phyloP scores from a whole-genome alignment of 257 asterid genomes.

The Gentiana macrophylla region DNA sequence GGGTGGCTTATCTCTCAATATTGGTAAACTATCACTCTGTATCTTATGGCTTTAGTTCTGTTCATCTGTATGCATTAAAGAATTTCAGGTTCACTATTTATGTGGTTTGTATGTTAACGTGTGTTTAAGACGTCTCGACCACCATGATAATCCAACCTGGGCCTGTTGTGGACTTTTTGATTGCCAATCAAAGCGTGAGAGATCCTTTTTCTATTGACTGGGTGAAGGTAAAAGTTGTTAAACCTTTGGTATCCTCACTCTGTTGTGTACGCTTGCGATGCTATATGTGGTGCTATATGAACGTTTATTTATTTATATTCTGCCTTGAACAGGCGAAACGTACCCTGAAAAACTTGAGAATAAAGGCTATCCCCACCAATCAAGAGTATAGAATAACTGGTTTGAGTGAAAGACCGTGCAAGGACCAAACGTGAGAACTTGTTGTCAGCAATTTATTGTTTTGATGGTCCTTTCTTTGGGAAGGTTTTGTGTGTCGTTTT shows the following conservation, averaged over 20 bases:
- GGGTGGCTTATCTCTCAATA: conserved; percentile 58
- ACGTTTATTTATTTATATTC: neutral
- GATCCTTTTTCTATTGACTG: conserved; percentile 32
- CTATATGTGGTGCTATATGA: conserved; percentile 21
- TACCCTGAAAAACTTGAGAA: no score
- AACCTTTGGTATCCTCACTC: conserved; percentile 4
- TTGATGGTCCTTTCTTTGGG: no score
- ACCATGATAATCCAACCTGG: no score
- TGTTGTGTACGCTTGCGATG: conserved; percentile 20
- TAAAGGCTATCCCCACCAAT: no score
- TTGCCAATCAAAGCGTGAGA: conserved; percentile 63
- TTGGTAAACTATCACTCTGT: conserved; percentile 31
- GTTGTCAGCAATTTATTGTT: no score
- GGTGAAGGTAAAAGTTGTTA: no score
- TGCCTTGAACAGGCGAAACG: neutral
- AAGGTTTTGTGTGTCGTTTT: no score
- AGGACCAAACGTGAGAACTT: no score
- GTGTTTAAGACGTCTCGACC: neutral
- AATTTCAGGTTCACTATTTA: neutral
- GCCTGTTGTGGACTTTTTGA: neutral
- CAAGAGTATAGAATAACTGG: no score
- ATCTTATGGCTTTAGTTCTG: neutral
- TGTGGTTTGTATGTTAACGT: neutral
- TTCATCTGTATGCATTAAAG: neutral
- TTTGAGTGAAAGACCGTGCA: neutral